Percentiles rank a stretch among this genome's conserved stretches.
Conservation (phyloP, 768 basidiomycete species). For the Phaeolepiota aurea region DNA sequence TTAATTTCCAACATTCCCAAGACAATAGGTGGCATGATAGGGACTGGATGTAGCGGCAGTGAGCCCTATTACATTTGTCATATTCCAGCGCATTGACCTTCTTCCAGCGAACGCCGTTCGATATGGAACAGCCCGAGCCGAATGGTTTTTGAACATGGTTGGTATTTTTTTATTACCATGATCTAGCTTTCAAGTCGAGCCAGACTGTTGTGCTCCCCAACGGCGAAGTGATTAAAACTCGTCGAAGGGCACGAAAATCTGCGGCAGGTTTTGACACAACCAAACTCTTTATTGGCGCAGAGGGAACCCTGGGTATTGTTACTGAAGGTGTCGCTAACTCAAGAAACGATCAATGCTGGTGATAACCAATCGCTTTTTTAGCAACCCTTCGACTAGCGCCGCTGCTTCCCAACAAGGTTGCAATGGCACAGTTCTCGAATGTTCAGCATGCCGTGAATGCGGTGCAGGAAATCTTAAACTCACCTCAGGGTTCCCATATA, state of each 20-base stretch:
- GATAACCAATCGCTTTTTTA: slow-evolving; percentile 16
- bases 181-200: too few relatives aligned
- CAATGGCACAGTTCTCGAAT: slow-evolving; percentile 79
- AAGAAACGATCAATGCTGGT: neutral
- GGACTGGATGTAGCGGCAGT: slow-evolving; percentile 83
- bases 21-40: slow-evolving; percentile 87
- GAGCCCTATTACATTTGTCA: too few relatives aligned
- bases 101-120: slow-evolving; percentile 66
- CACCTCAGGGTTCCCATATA: slow-evolving; percentile 61
- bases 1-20: slow-evolving; percentile 12
- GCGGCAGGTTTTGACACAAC: slow-evolving; percentile 84
- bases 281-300: slow-evolving; percentile 85
- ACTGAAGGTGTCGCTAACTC: slow-evolving; percentile 53
- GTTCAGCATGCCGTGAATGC: slow-evolving; percentile 73
- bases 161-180: slow-evolving; percentile 18
- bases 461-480: slow-evolving; percentile 72
- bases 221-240: slow-evolving; percentile 84
- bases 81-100: slow-evolving; percentile 1
- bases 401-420: slow-evolving; percentile 73
- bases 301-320: slow-evolving; percentile 86
- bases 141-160: slow-evolving; percentile 82
- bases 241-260: slow-evolving; percentile 72
- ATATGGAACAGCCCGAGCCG: slow-evolving; percentile 82
- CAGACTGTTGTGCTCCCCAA: slow-evolving; percentile 81
- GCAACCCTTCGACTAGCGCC: slow-evolving; percentile 82